Conservation (phyloP, 140 eudicot species). For the Oenanthe javanica region DNA sequence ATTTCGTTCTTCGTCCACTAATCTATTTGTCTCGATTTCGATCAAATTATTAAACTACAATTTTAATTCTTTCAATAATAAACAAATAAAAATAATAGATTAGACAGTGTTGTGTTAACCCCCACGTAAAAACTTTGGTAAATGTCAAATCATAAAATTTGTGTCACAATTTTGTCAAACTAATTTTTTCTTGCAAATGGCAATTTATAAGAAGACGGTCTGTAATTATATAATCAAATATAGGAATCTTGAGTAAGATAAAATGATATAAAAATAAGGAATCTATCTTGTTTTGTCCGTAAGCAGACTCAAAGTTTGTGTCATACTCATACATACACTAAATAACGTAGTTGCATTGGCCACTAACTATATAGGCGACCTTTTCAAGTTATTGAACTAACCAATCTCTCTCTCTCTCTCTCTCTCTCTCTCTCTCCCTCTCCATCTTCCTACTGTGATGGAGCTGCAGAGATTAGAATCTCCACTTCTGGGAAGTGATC, state of each 20-base stretch:
- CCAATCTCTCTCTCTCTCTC: too few relatives aligned
- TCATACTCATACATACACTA: neutral
- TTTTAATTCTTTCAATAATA: too few relatives aligned
- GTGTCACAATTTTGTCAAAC: too few relatives aligned
- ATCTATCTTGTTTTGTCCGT: neutral
- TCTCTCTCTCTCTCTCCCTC: neutral
- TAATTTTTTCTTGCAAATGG: too few relatives aligned
- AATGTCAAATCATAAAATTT: too few relatives aligned
- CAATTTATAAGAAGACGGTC: neutral
- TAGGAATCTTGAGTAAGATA: neutral
- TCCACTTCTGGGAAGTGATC: slow-evolving; percentile 26
- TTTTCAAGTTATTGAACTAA: neutral
- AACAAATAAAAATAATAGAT: too few relatives aligned
- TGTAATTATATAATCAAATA: neutral
- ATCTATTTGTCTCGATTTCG: too few relatives aligned
- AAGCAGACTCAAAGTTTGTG: neutral
- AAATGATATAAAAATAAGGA: neutral
- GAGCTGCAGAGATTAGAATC: slow-evolving; percentile 20
- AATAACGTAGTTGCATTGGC: slow-evolving; percentile 1
- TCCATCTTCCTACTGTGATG: slow-evolving; percentile 14
- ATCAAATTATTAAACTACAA: too few relatives aligned
- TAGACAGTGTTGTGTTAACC: too few relatives aligned
- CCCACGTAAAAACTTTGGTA: too few relatives aligned
- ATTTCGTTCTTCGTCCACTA: too few relatives aligned
- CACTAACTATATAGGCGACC: neutral